These are phyloP conservation scores for Phtheirospermum japonicum DNA, from an alignment of 257 asterid species.

Conservation along the genomic window DNA sequence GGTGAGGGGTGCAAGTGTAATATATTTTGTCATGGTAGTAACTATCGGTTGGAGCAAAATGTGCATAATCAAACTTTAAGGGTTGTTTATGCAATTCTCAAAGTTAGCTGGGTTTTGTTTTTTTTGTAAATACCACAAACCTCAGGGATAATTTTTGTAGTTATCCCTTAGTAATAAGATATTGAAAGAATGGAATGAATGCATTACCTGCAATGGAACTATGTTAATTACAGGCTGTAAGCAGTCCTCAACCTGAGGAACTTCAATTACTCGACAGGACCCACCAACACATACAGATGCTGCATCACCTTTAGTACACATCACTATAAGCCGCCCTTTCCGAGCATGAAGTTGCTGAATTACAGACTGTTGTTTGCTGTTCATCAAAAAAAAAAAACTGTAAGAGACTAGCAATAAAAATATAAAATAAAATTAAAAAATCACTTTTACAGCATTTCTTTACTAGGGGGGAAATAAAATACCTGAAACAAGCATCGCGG, in stretches of 20 bases:
- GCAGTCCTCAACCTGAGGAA: constrained; percentile 89
- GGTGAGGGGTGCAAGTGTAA: neutral
- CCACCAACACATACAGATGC: constrained; percentile 77
- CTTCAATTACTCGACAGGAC: constrained; percentile 90
- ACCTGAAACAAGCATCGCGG: constrained; percentile 96
- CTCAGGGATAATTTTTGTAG: neutral
- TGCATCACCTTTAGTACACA: constrained; percentile 85
- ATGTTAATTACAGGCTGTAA: constrained; percentile 90
- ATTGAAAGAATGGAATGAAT: constrained; percentile 10
- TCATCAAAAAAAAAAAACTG: constrained; percentile 10
- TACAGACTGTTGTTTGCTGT: constrained; percentile 95
- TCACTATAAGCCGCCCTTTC: constrained; percentile 89
- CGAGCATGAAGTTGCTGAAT: constrained; percentile 99
- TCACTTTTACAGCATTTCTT: neutral
- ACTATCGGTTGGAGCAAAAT: neutral
- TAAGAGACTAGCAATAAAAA: constrained; percentile 21
- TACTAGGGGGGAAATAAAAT: constrained; percentile 5
- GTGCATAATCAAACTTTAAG: neutral
- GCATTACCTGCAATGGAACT: constrained; percentile 86
- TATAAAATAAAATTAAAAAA: neutral
- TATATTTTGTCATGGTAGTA: neutral
- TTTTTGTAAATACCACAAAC: neutral
- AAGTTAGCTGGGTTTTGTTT: neutral
- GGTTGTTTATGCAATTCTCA: neutral
- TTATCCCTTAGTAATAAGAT: neutral